Base-by-base conservation (phyloP, 495 filamentous ascomycete genomes). In the Penicillium atrosanguineum region DNA sequence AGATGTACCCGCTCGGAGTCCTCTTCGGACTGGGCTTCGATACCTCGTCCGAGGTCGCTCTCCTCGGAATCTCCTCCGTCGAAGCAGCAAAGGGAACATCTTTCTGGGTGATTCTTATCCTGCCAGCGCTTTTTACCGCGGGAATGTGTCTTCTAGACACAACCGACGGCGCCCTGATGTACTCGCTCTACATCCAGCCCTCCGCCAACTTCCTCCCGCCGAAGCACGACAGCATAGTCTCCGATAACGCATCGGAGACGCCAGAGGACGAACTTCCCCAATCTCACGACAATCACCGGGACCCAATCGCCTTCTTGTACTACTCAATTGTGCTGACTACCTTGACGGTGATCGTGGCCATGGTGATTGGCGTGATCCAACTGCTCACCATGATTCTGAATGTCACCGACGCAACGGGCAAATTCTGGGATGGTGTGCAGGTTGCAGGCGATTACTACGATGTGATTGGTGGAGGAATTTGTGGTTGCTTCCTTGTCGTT, bases 11-110 rank as follows among this genome's bases (percentile, higher is more conserved):
- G 6, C 73, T 97, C 4, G 93, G 93, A 5, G 76, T 96, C 4
- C 65, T 97, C 19, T 98, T 98, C 69, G 94, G 94, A 15, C 76
- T 97, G 9, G 94, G 94, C 1, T 98, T 98, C 67, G 94, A 98
- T 69, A 97, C 94, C 0, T 95, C 89, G 31, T 93, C 88, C 16
- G 94, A 98, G 69, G 88, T 98, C 62, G 94, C 94, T 0, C 75
- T 98, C 3, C 71, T 98, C 5, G 93, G 94, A 1, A 96, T 97
- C 53, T 87, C 91, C 1, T 88, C 86, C 20, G 83, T 98, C 4
- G 84, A 96, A 65, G 91, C 86, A 1, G 84, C 88, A 3, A 79
- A 87, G 62, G 93, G 93, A 18, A 96, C 90, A 15, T 87, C 83
- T 26, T 85, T 97, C 50, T 98, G 94, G 94, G 77, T 97, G 28